These are phyloP conservation scores for Nemania serpens DNA, from an alignment of 2,329 filamentous ascomycete genomes.

Conservation along the genomic window DNA sequence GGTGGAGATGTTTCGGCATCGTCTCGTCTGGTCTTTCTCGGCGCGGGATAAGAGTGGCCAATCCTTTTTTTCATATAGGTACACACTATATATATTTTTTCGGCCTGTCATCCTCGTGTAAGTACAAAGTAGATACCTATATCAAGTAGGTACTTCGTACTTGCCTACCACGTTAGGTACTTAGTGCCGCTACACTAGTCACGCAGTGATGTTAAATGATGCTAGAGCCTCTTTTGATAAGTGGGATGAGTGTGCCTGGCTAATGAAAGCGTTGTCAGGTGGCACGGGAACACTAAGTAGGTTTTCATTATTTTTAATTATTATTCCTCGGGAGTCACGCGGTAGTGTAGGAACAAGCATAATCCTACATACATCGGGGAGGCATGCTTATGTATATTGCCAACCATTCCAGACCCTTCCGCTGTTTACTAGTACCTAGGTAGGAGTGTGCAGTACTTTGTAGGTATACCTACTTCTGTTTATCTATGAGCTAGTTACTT, in stretches of 20 bases:
- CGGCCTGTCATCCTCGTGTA: no score
- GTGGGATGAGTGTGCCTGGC: neutral
- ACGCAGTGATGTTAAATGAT: neutral
- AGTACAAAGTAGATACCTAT: no score
- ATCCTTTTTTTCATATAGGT: neutral
- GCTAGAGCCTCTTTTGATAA: neutral
- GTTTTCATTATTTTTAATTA: no score
- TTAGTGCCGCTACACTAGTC: neutral
- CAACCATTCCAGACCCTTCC: no score
- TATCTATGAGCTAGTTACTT: constrained; percentile 7
- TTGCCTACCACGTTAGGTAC: no score
- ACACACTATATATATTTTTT: neutral
- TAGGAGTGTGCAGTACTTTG: no score
- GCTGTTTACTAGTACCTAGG: neutral
- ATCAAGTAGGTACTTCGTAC: no score
- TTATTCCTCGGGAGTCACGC: no score
- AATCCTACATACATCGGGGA: no score
- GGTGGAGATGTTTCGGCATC: constrained; percentile 19
- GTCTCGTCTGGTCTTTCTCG: constrained; percentile 4
- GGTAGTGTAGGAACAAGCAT: no score
- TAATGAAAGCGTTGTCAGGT: constrained; percentile 4
- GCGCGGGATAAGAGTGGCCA: constrained; percentile 9
- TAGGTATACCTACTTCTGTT: no score
- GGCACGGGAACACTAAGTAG: neutral
- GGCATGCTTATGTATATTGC: no score